Evolutionary conservation across 148 eudicot species (phyloP).

Genomic region (Persicaria tinctoria): DNA sequence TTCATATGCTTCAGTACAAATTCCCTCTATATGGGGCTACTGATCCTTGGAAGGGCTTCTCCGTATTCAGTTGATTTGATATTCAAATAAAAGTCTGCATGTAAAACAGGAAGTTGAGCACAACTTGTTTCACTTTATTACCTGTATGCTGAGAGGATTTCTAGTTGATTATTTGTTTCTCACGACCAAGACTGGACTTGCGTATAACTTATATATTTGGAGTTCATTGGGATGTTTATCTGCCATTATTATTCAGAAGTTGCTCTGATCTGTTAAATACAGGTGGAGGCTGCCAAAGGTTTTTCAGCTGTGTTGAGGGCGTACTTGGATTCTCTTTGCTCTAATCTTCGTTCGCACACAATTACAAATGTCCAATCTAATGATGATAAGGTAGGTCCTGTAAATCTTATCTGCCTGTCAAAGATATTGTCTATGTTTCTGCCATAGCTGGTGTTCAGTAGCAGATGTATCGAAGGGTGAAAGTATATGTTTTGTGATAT

Average conservation of each 20-base stretch:
- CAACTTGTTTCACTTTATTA: not conserved
- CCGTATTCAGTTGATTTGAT: not conserved
- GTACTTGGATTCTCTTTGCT: slow-evolving; percentile 78
- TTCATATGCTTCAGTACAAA: not conserved
- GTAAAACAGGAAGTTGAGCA: not conserved
- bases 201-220: not conserved
- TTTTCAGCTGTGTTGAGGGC: slow-evolving; percentile 54
- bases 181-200: not conserved
- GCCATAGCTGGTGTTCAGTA: not conserved
- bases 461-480: not conserved
- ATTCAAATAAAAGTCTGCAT: not conserved
- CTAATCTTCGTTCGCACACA: slow-evolving; percentile 86
- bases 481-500: not conserved
- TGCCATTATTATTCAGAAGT: not conserved
- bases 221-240: not conserved
- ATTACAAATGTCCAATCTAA: slow-evolving; percentile 93
- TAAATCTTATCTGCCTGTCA: not conserved
- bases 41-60: not conserved
- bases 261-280: not conserved
- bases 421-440: too few species aligned
- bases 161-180: not conserved
- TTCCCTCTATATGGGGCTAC: not conserved
- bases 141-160: not conserved
- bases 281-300: slow-evolving; percentile 82
- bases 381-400: slow-evolving; percentile 70